Conservation (phyloP, 768 basidiomycete species). For the Amanita subjunquillea region DNA sequence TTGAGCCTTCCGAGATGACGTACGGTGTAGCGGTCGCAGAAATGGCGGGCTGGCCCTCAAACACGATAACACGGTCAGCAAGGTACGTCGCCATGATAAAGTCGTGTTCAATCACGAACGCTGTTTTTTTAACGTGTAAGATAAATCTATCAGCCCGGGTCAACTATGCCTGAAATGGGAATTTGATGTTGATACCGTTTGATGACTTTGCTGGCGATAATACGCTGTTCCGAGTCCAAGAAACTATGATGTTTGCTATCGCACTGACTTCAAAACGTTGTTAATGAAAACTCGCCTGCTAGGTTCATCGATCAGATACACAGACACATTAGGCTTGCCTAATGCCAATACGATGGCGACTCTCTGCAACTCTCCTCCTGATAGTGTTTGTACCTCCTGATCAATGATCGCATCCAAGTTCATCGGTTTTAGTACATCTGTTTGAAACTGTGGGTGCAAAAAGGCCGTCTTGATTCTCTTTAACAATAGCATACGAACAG, state of each 20-base stretch:
- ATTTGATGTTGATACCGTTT: constrained; percentile 56
- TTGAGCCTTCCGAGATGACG: constrained; percentile 14
- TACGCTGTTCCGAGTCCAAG: constrained; percentile 99
- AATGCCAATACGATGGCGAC: constrained; percentile 93
- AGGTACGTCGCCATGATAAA: constrained; percentile 99
- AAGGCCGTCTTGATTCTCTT: constrained; percentile 93
- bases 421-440: constrained; percentile 98
- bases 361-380: constrained; percentile 96
- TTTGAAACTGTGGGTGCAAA: constrained; percentile 99
- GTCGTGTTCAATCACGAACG: constrained; percentile 99
- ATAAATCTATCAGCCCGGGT: constrained; percentile 52
- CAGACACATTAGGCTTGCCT: constrained; percentile 72
- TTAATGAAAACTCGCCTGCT: constrained; percentile 40
- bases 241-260: constrained; percentile 38
- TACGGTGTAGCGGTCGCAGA: constrained; percentile 87
- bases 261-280: not conserved
- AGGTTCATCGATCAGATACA: constrained; percentile 96
- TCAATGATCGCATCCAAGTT: constrained; percentile 89
- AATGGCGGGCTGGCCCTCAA: constrained; percentile 79
- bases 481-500: constrained; percentile 88
- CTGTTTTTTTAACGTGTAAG: constrained; percentile 93
- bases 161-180: constrained; percentile 3
- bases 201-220: constrained; percentile 95
- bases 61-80: constrained; percentile 94
- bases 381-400: constrained; percentile 96